Evolutionary conservation across 1,139 yeast genomes (phyloP), one percentile per base, ranked within the genome.

Genomic region (Scheffersomyces lignicola): DNA sequence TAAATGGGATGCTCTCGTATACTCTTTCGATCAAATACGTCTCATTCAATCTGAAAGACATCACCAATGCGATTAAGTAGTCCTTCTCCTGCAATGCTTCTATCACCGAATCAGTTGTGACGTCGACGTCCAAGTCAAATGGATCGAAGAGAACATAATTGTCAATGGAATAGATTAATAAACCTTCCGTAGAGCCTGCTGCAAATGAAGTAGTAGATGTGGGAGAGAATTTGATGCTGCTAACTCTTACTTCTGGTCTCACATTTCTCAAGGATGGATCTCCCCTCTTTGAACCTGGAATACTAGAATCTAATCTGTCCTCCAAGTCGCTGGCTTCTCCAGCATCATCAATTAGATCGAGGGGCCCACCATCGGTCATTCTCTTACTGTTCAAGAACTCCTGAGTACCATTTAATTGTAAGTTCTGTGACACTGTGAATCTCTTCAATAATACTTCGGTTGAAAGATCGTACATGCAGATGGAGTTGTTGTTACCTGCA

Each of bases 111-210:
- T 78, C 83, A 0, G 96, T 95, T 0, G 98, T 92, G 26, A 92
- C 80, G 51, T 94, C 98, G 32, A 90, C 71, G 55, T 92, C 98
- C 53, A 92, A 73, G 57, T 94, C 97, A 58, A 87, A 88, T 29
- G 99, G 98, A 66, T 92, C 99, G 54, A 92, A 94, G 31, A 80
- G 65, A 32, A 87, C 65, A 11, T 76, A 68, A 39, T 82, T 81
- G 56, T 90, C 95, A 26, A 89, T 77, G 1, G 96, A 83, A 56
- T 79, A 92, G 2, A 92, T 69, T 40, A 90, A 65, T 33, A 94
- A 66, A 6, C 99, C 99, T 58, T 92, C 98, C 0, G 98, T 92
- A 1, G 96, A 82, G 0, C 97, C 95, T 20, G 96, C 96, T 2
- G 96, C 94, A 68, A 94, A 94, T n/a, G 12, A 26, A 18, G 96